A percentile compares a stretch with the other conserved stretches of the same genome.
Conservation (phyloP, 768 basidiomycete genomes). For the Coprinopsis cinerea region DNA sequence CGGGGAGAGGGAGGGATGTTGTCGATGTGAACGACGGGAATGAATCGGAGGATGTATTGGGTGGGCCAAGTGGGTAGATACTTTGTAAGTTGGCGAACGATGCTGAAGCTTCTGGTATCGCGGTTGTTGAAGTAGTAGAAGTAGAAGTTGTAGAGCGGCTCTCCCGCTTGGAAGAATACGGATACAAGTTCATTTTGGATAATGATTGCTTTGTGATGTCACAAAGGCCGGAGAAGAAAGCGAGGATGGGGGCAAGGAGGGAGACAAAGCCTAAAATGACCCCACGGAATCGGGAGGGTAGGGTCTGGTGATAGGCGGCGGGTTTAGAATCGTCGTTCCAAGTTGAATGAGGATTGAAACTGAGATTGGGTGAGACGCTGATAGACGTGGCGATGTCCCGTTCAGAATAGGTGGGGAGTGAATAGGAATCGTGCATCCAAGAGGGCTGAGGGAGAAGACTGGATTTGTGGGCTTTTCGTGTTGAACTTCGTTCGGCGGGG, state of each 20-base stretch:
- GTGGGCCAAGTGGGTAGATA: neutral
- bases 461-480: no score
- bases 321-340: neutral
- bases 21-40: neutral
- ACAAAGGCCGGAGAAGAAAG: neutral
- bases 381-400: no score
- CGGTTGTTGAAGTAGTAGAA: neutral
- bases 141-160: neutral
- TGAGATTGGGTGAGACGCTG: no score
- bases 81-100: neutral
- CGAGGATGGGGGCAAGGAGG: neutral
- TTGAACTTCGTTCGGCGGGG: no score
- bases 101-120: neutral
- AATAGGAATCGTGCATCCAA: no score
- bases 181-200: neutral
- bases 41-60: neutral
- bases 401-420: no score
- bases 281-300: neutral
- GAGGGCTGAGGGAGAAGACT: no score
- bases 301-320: neutral
- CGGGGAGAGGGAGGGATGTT: neutral
- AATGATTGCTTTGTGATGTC: constrained; percentile 2
- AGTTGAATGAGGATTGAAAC: neutral
- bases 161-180: neutral
- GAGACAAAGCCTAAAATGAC: neutral